A percentile compares a stretch with the other conserved stretches of the same genome.
Conservation (phyloP, 2,329 filamentous ascomycete species). For the Colletotrichum theobromicola region DNA sequence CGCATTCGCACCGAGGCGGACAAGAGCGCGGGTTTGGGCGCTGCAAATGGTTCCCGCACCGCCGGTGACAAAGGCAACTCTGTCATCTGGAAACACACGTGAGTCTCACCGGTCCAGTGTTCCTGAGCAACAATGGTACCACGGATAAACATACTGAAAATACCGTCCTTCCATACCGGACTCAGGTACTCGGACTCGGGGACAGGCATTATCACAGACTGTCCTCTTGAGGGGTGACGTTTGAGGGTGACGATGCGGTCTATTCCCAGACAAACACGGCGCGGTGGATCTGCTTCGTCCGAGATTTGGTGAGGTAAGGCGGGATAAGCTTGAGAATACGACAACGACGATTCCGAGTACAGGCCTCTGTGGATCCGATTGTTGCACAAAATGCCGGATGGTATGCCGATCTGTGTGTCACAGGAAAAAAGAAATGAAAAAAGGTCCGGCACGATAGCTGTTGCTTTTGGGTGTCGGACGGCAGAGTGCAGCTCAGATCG, state of each 20-base stretch:
- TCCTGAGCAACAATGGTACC: background rate
- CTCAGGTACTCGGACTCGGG: slow-evolving; percentile 79
- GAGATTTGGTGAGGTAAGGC: background rate
- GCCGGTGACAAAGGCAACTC: slow-evolving; percentile 94
- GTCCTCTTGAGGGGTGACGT: background rate
- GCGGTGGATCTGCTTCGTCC: background rate
- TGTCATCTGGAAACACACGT: slow-evolving; percentile 63
- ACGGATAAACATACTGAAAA: slow-evolving; percentile 70
- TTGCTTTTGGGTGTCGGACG: background rate
- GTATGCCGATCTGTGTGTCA: background rate
- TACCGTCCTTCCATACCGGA: slow-evolving; percentile 82
- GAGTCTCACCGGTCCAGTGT: slow-evolving; percentile 15
- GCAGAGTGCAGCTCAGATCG: background rate
- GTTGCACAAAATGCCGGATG: background rate
- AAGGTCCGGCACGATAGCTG: background rate
- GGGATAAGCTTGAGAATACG: background rate
- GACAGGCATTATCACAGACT: slow-evolving; percentile 60
- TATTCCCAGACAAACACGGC: background rate
- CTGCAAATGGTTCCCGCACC: slow-evolving; percentile 94
- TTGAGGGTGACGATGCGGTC: background rate
- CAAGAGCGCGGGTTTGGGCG: slow-evolving; percentile 89
- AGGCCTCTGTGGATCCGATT: background rate
- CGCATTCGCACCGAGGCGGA: slow-evolving; percentile 89
- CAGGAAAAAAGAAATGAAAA: background rate
- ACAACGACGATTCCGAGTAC: background rate